Evolutionary conservation across 345 rosid genomes (phyloP), one percentile per base, ranked within the genome.

Genomic region (Bruguiera sexangula): DNA sequence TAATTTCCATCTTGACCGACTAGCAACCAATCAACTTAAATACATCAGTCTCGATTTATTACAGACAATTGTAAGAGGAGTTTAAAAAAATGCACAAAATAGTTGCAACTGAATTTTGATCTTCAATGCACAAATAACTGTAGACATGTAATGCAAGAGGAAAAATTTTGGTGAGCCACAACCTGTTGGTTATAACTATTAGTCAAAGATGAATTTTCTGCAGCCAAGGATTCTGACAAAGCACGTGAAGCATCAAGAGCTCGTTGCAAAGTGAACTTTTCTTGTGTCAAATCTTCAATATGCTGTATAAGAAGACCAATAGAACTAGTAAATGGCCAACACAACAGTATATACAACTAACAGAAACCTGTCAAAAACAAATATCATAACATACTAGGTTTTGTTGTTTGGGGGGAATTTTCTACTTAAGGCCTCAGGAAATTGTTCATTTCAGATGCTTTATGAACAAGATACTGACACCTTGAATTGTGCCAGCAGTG

Each of bases 181-280:
- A 92, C 98, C 99, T 96, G 99, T 64, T 89, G 98, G 71, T 96
- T 96, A 66, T 90, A 96, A 72, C 77, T 92, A 73, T 96, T 97
- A 27, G 98, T 90, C 83, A 96, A 71, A 4, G 97, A 92, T 60
- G 98, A 89, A 80, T 96, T 96, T 81, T 96, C 99, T 69, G 95
- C 73, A 67, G 99, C 99, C 82, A 96, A 82, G 52, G 99, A 92
- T 83, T 90, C 97, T 22, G 99, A 88, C 71, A 96, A 83, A 57
- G 89, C 72, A 73, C 88, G 90, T 59, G 99, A 92, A 75, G 96
- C 93, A 81, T 96, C 99, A 63, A 96, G 96, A 73, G 97, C 92
- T 83, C 97, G 85, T 88, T 90, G 97, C 85, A 96, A 78, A 64
- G 96, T 82, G 81, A 89, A 96, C 68, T 92, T 96, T 82, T 96